Evolutionary conservation across 2,329 filamentous ascomycete species (phyloP).

Genomic region (Colletotrichum gigasporum): DNA sequence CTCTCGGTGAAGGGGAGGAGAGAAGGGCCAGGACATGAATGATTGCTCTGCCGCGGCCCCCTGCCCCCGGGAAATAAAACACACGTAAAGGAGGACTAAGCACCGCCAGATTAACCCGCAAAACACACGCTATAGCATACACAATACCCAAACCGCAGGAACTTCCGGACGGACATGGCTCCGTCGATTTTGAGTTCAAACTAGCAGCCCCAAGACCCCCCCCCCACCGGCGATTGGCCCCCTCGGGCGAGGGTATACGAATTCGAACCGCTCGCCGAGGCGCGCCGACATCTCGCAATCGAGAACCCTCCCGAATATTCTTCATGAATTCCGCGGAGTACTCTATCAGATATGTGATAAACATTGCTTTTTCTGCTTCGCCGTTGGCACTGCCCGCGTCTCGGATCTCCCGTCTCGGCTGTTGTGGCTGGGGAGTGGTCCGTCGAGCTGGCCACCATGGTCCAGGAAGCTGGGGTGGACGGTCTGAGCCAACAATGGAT

Average conservation of each 20-base stretch:
- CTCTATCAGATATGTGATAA: not conserved
- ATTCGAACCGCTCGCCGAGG: not conserved
- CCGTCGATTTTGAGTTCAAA: conserved; percentile 19
- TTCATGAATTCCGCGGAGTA: no score
- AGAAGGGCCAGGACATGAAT: not conserved
- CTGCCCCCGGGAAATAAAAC: not conserved
- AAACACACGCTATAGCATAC: no score
- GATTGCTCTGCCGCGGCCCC: no score
- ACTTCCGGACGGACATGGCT: no score
- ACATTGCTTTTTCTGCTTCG: not conserved
- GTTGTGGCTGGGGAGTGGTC: no score
- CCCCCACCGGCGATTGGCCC: not conserved
- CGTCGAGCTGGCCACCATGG: no score
- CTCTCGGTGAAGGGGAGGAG: conserved; percentile 13
- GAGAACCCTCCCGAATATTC: no score
- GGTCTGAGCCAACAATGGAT: no score
- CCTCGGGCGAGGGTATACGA: not conserved
- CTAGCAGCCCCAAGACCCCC: not conserved
- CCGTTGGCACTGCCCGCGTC: no score
- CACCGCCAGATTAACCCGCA: not conserved
- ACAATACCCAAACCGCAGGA: not conserved
- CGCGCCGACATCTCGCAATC: no score
- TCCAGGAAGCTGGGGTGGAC: no score
- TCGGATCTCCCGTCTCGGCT: no score
- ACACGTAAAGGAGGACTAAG: conserved; percentile 5